These are phyloP conservation scores for Amaranthus cruentus DNA, from an alignment of 148 eudicot species.

Conservation along the genomic window DNA sequence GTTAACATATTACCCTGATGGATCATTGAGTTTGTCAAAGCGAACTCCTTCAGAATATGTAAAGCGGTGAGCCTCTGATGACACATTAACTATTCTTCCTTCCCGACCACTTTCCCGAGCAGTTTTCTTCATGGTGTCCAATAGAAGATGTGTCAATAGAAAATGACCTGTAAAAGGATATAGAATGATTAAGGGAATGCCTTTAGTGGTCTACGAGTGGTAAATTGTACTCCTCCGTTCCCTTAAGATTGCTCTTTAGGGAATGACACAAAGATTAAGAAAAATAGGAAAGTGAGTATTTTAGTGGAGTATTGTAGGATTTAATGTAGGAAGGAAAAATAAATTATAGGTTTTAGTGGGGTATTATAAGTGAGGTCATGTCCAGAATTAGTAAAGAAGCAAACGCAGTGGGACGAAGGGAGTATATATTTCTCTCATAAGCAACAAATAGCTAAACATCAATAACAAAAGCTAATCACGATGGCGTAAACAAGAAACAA, in stretches of 20 bases:
- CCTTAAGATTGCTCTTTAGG: neutral
- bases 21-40: slow-evolving; percentile 56
- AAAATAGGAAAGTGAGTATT: too few species aligned
- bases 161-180: slow-evolving; percentile 64
- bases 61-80: slow-evolving; percentile 63
- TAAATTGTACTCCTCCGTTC: too few species aligned
- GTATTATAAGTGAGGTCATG: too few species aligned
- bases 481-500: neutral
- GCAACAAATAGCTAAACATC: neutral
- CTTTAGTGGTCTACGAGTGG: neutral
- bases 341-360: too few species aligned
- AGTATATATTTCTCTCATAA: neutral
- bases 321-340: too few species aligned
- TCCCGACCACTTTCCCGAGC: slow-evolving; percentile 45
- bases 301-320: too few species aligned
- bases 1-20: slow-evolving; percentile 33
- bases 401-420: too few species aligned
- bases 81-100: slow-evolving; percentile 77
- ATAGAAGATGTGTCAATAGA: slow-evolving; percentile 62
- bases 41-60: slow-evolving; percentile 72
- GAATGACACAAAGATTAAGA: neutral
- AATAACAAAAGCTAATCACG: neutral
- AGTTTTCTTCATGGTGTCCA: slow-evolving; percentile 71
- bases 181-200: slow-evolving; percentile 1
- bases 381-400: too few species aligned